Evolutionary conservation across 2,329 filamentous ascomycete species (phyloP), one percentile per base, ranked within the genome.

Genomic region (Leptoxyphium fumago): DNA sequence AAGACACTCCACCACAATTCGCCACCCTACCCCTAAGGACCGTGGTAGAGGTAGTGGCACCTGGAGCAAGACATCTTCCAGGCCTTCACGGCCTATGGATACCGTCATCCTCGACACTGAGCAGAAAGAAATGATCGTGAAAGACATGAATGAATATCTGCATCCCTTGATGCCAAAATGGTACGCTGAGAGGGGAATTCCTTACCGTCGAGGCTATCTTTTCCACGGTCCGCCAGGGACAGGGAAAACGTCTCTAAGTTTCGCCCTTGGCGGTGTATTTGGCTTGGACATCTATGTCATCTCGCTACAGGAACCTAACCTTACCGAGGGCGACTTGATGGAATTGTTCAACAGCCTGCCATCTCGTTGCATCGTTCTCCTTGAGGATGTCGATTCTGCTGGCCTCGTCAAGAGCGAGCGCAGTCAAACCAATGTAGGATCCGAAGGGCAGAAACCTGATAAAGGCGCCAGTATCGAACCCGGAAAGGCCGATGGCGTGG

Each of bases 181-280:
- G 84, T 94, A 94, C 58, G 72, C 80, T 0, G 82, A 84, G 51
- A 74, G 85, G 6, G 86, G 86, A 1, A 89, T 94, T 28, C 86
- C 87, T 0, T 93, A 93, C 59, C 75, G 86, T 11, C 73, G 86
- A 4, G 87, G 86, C 0, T 94, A 91, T 55, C 73, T 94, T 0
- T 76, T 94, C 13, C 71, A 88, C 50, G 86, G 86, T 0, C 84
- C 84, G 0, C 61, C 61, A 1, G 61, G 61, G 0, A 63, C 60
- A 0, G 61, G 61, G 10, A 64, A 64, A 52, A 62, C 61, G 3
- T 57, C 53, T 45, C 46, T 65, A 29, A 57, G 52, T 14, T 63
- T 63, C 43, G 66, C 69, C 0, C 52, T 71, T 1, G 68, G 68
- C 10, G 67, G 67, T 1, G 61, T 70, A 30, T 71, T 71, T 44